Conservation (phyloP, 371 early-diverging fungal genomes). For the Syncephalastrum sp. region DNA sequence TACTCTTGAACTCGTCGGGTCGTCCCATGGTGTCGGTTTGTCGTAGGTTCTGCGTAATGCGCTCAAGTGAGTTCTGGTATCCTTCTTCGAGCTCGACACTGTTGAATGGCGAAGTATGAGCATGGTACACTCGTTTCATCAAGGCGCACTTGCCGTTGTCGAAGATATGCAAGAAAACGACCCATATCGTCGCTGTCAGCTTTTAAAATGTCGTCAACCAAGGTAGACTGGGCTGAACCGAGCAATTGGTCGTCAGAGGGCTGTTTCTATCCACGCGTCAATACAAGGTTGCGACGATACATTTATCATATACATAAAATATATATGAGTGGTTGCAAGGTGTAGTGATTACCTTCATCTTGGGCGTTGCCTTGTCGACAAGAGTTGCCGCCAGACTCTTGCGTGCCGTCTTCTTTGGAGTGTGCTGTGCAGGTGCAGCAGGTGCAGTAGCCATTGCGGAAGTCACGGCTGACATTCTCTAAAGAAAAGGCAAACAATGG, state of each 20-base stretch:
- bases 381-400: constrained; percentile 4
- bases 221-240: constrained; percentile 18
- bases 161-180: constrained; percentile 15
- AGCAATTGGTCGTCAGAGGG: too few species aligned
- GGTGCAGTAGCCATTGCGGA: too few species aligned
- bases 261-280: constrained; percentile 9
- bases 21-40: constrained; percentile 9
- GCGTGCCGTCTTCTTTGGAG: constrained; percentile 3
- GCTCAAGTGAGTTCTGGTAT: constrained; percentile 20
- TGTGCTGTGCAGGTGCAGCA: too few species aligned
- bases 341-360: neutral
- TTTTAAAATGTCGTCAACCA: constrained; percentile 14
- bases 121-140: neutral
- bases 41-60: constrained; percentile 13
- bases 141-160: constrained; percentile 15
- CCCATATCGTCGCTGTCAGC: constrained; percentile 14
- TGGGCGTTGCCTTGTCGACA: constrained; percentile 5
- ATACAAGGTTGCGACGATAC: neutral
- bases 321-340: neutral
- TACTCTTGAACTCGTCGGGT: constrained; percentile 3
- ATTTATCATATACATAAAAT: too few species aligned
- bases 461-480: too few species aligned
- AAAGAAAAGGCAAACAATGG: too few species aligned
- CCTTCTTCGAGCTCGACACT: constrained; percentile 29
- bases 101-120: neutral